Conservation (phyloP, 2,329 filamentous ascomycete species). For the Fusarium graminum region DNA sequence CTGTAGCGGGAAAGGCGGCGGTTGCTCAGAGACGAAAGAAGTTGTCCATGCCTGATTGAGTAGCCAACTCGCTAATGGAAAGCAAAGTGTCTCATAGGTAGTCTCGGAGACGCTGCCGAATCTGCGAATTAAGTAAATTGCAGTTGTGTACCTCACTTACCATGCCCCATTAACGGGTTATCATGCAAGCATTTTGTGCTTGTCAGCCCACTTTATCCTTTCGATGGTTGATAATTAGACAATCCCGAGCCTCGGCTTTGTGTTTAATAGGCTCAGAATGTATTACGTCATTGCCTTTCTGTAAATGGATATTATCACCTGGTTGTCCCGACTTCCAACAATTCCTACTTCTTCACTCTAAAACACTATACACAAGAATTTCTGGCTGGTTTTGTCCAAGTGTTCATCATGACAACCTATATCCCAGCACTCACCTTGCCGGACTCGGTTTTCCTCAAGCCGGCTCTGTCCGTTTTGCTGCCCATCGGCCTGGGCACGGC, state of each 20-base stretch:
- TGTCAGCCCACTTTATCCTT: conserved; percentile 37
- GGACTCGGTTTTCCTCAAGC: conserved; percentile 75
- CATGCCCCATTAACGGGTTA: conserved; percentile 1
- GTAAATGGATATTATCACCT: conserved; percentile 16
- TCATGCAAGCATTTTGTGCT: conserved; percentile 17
- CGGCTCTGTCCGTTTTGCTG: conserved; percentile 79
- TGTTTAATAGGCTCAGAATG: conserved; percentile 9
- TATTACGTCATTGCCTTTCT: conserved; percentile 46
- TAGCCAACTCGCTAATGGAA: conserved; percentile 30
- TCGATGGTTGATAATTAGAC: conserved; percentile 11
- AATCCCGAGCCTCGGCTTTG: conserved; percentile 17
- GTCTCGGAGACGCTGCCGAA: background rate
- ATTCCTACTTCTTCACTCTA: background rate
- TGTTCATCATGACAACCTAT: conserved; percentile 78
- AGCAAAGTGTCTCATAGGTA: conserved; percentile 2
- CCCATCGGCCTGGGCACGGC: conserved; percentile 79
- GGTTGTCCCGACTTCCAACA: conserved; percentile 3
- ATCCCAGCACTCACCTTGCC: conserved; percentile 84
- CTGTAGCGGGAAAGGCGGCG: conserved; percentile 2
- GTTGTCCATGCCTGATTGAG: conserved; percentile 29
- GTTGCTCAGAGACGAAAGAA: conserved; percentile 27
- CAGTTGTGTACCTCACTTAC: conserved; percentile 23
- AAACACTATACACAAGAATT: background rate
- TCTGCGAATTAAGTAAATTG: conserved; percentile 1
- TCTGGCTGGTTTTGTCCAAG: background rate